Evolutionary conservation across 768 basidiomycete genomes (phyloP).

Genomic region (Hysterangium stoloniferum): DNA sequence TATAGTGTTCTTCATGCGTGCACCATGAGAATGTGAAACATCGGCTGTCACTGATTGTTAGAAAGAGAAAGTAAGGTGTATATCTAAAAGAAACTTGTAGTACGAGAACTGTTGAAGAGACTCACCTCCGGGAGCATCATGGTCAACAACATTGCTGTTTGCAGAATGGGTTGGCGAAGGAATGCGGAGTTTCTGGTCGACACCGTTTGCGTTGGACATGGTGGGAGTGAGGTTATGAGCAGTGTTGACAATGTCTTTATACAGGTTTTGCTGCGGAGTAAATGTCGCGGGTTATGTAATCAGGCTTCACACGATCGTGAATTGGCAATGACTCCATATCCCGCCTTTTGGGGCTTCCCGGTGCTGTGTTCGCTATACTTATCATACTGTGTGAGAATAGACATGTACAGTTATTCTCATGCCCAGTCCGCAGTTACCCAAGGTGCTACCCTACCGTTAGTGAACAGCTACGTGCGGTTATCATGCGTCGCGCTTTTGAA

Average conservation of each 20-base stretch:
- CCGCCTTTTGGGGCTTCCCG: no score
- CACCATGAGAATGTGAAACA: slow-evolving; percentile 6
- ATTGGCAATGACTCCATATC: no score
- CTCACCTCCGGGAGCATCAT: slow-evolving; percentile 58
- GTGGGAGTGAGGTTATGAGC: not conserved
- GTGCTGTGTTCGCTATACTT: no score
- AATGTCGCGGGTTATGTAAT: no score
- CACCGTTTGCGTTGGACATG: slow-evolving; percentile 10
- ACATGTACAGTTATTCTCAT: no score
- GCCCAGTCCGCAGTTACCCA: no score
- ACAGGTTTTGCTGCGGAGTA: no score
- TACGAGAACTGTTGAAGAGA: slow-evolving; percentile 9
- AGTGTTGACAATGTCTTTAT: not conserved
- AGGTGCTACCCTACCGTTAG: no score
- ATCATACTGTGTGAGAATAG: no score
- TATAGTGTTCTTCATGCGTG: slow-evolving; percentile 12
- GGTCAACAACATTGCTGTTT: slow-evolving; percentile 64
- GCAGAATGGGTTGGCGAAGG: slow-evolving; percentile 35
- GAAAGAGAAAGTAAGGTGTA: not conserved
- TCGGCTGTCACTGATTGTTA: slow-evolving; percentile 2
- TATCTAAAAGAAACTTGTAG: slow-evolving; percentile 4
- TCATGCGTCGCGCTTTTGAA: no score
- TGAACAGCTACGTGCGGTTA: no score
- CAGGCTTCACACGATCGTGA: no score
- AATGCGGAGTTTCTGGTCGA: slow-evolving; percentile 39